Percentiles rank a stretch among this genome's conserved stretches.
phyloP scores from a whole-genome alignment of 495 filamentous ascomycete genomes.

The Staphylotrichum tortipilum region DNA sequence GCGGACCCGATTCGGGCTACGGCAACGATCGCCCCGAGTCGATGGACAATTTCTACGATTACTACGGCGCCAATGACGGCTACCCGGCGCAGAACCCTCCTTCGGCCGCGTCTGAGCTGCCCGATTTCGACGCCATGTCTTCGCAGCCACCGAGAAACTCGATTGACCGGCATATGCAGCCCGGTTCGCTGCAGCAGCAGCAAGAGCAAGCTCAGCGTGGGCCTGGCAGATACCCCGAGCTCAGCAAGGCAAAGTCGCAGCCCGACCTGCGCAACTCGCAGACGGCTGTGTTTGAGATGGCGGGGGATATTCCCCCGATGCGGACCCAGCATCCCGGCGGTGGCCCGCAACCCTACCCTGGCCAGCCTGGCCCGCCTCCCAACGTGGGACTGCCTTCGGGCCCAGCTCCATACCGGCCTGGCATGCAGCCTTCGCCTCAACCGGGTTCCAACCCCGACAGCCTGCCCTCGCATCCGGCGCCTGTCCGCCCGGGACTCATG shows the following conservation, averaged over 20 bases:
- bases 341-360: slow-evolving; percentile 20
- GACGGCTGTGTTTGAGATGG: slow-evolving; percentile 62
- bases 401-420: slow-evolving; percentile 26
- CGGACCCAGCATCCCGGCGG: slow-evolving; percentile 24
- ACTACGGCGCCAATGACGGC: slow-evolving; percentile 37
- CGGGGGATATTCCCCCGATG: slow-evolving; percentile 47
- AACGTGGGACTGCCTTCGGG: slow-evolving; percentile 26
- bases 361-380: slow-evolving; percentile 19
- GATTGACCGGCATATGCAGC: slow-evolving; percentile 39
- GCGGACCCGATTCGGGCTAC: slow-evolving; percentile 17
- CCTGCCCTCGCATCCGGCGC: slow-evolving; percentile 71
- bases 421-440: slow-evolving; percentile 15
- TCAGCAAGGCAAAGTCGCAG: slow-evolving; percentile 56
- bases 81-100: slow-evolving; percentile 24
- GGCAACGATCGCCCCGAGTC: slow-evolving; percentile 26
- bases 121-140: slow-evolving; percentile 64
- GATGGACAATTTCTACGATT: slow-evolving; percentile 49
- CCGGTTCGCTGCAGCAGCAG: too few relatives aligned
- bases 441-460: slow-evolving; percentile 38
- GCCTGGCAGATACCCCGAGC: slow-evolving; percentile 34
- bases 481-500: slow-evolving; percentile 70
- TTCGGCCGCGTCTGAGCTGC: slow-evolving; percentile 49
- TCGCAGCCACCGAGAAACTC: slow-evolving; percentile 36
- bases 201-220: slow-evolving; percentile 32
- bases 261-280: slow-evolving; percentile 56